Conservation (phyloP, 805 yeast genomes). For the Candida michaelii region DNA sequence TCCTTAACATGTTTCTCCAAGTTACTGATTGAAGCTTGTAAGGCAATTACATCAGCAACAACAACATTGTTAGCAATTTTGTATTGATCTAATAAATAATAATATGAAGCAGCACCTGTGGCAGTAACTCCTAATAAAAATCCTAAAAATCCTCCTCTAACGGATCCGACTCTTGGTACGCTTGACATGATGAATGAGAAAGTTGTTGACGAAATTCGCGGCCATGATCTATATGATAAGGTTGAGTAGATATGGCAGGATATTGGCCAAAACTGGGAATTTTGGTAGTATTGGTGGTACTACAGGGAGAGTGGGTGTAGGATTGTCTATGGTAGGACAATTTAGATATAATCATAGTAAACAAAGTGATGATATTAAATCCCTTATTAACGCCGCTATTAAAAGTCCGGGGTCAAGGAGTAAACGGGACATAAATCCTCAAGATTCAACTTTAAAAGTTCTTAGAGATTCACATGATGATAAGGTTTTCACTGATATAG, state of each 20-base stretch:
- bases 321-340: too few species aligned
- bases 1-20: conserved; percentile 69
- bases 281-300: not conserved
- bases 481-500: too few species aligned
- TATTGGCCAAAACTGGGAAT: not conserved
- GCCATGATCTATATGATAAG: not conserved
- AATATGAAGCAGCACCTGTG: conserved; percentile 76
- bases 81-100: conserved; percentile 76
- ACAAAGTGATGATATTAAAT: not conserved
- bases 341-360: not conserved
- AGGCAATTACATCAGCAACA: conserved; percentile 68
- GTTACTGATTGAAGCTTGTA: conserved; percentile 65
- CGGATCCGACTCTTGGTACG: conserved; percentile 35
- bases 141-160: conserved; percentile 62
- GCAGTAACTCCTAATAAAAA: conserved; percentile 73
- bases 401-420: conserved; percentile 1
- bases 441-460: too few species aligned
- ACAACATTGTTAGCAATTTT: conserved; percentile 69
- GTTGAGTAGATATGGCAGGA: not conserved
- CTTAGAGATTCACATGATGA: too few species aligned
- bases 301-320: not conserved
- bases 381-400: conserved; percentile 3
- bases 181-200: conserved; percentile 26
- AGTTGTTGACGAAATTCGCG: conserved; percentile 3
- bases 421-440: not conserved